These are phyloP conservation scores for Vanrija pseudolonga DNA, from an alignment of 1,284 basidiomycete species.

Conservation along the genomic window DNA sequence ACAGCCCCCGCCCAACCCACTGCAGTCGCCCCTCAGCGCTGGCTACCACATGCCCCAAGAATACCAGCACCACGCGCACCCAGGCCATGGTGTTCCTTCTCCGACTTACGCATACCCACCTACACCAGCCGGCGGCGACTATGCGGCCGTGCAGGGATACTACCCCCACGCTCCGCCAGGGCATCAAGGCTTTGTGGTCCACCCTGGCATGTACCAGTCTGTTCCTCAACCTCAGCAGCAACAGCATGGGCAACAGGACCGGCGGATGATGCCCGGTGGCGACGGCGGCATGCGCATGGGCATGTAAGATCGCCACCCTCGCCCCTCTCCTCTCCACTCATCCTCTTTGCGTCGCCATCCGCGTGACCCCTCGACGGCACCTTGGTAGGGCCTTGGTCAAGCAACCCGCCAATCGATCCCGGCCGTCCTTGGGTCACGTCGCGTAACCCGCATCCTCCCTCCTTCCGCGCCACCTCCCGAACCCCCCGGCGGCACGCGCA, in stretches of 20 bases:
- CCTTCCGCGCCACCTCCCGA: not conserved
- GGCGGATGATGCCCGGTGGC: slow-evolving; percentile 15
- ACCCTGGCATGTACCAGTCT: slow-evolving; percentile 20
- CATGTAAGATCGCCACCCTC: slow-evolving; percentile 18
- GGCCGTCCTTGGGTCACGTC: not conserved
- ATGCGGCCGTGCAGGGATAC: slow-evolving; percentile 6
- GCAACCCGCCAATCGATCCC: not conserved
- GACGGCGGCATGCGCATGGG: slow-evolving; percentile 26
- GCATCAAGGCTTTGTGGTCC: slow-evolving; percentile 12
- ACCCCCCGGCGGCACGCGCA: no score
- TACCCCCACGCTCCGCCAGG: slow-evolving; percentile 23
- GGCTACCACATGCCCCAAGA: slow-evolving; percentile 37
- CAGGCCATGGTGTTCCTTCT: slow-evolving; percentile 10
- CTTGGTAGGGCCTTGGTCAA: not conserved
- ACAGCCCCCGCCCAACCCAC: slow-evolving; percentile 12
- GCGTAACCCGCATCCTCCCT: not conserved
- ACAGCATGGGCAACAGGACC: slow-evolving; percentile 22
- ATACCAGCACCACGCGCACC: slow-evolving; percentile 21
- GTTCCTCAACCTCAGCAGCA: slow-evolving; percentile 15
- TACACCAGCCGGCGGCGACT: slow-evolving; percentile 15
- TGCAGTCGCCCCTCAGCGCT: slow-evolving; percentile 32
- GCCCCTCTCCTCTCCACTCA: no score
- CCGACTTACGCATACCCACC: slow-evolving; percentile 18
- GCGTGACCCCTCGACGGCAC: not conserved
- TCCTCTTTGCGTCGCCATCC: no score